These are phyloP conservation scores for Debaryomyces prosopidis DNA, from an alignment of 805 yeast species.

Conservation along the genomic window DNA sequence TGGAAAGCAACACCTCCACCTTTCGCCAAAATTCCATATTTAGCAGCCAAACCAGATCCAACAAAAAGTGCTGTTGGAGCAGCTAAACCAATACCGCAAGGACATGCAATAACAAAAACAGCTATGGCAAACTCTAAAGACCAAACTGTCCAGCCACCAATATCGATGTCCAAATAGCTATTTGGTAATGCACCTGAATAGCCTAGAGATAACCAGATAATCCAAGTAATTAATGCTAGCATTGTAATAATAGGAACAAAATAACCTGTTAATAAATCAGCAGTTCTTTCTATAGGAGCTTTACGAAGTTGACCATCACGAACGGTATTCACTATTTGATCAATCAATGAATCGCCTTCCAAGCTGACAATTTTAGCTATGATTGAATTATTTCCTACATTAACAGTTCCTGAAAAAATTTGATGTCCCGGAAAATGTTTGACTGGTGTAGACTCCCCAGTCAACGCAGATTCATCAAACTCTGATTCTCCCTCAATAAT, in stretches of 20 bases:
- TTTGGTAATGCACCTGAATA: slow-evolving; percentile 53
- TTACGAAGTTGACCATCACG: slow-evolving; percentile 71
- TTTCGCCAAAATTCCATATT: slow-evolving; percentile 69
- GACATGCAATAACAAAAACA: slow-evolving; percentile 82
- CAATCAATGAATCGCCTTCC: slow-evolving; percentile 66
- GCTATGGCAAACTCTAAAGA: slow-evolving; percentile 75
- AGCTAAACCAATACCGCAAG: slow-evolving; percentile 83
- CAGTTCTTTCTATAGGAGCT: slow-evolving; percentile 72
- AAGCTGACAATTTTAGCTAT: slow-evolving; percentile 56
- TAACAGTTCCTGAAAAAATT: slow-evolving; percentile 71
- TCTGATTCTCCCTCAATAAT: slow-evolving; percentile 47
- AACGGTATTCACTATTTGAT: slow-evolving; percentile 68
- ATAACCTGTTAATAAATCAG: slow-evolving; percentile 66
- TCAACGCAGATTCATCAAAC: slow-evolving; percentile 62
- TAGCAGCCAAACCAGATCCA: slow-evolving; percentile 78
- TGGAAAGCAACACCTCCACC: slow-evolving; percentile 86
- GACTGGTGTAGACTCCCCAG: slow-evolving; percentile 65
- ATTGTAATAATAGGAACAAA: slow-evolving; percentile 71
- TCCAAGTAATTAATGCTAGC: slow-evolving; percentile 64
- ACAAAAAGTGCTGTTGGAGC: slow-evolving; percentile 84
- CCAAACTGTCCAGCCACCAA: slow-evolving; percentile 80
- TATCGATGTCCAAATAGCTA: slow-evolving; percentile 57
- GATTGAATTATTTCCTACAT: slow-evolving; percentile 55
- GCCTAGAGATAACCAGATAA: slow-evolving; percentile 66
- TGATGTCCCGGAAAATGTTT: slow-evolving; percentile 60